Evolutionary conservation across 495 filamentous ascomycete genomes (phyloP), one percentile per base, ranked within the genome.

Genomic region (Hyaloscypha hepaticicola): DNA sequence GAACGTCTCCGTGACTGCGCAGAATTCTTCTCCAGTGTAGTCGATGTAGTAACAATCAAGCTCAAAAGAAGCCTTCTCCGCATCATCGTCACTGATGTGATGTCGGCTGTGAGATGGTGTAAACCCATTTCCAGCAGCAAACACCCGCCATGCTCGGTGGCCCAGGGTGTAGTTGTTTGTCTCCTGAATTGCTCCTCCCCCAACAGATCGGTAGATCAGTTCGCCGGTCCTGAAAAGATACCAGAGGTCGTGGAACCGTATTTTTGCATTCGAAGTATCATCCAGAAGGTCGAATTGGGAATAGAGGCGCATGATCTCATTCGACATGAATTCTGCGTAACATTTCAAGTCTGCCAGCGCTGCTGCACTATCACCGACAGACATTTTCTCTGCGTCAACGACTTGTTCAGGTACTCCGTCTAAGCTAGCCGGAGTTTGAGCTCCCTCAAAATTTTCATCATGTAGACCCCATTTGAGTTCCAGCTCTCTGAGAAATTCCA

Each of bases 381-480:
- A 70, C 27, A 72, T 24, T 52, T 24, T 52, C 7, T 52, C 26
- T 27, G 7, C 26, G 7, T 52, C 22, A 25, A 27, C n/a, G 3
- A 24, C 19, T 52, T 6, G 26, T 16, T 16, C 38, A 14, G 38
- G 19, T 6, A 2, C 12, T 41, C 38, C 38, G 38, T 41, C 38
- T 16, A 41, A 41, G 38, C 38, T 41, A 16, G 38, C 38, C 38
- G 38, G 38, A 16, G 38, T 41, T 41, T 14, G 38, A 11, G 38
- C 7, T 16, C 8, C 14, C 12, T 41, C 38, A 41, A 8, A 14
- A 41, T 6, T 41, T 16, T 41, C 62, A 29, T 61, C 19, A 19
- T 67, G 64, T 0, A 65, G 60, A 9, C 66, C 74, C 74, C 72
- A 77, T 51, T 72, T 77, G 63, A 70, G 68, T 58, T 78, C 77